A percentile compares a stretch with the other conserved stretches of the same genome.
Evolutionary conservation across 2,329 filamentous ascomycete genomes (phyloP).

Genomic region (Fusarium torreyae): DNA sequence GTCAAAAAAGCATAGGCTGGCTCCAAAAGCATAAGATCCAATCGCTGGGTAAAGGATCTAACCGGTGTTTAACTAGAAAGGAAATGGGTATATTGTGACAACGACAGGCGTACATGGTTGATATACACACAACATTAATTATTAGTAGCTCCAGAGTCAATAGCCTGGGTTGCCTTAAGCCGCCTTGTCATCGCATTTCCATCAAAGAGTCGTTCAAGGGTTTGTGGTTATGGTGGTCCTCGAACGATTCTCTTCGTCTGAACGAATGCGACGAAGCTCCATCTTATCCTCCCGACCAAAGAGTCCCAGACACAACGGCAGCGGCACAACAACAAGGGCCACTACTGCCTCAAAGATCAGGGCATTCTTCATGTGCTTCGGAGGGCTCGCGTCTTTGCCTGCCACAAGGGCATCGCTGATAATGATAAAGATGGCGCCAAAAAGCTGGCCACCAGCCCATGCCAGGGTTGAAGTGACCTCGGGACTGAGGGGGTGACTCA

Average conservation of each 20-base stretch:
- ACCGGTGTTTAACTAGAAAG: conserved; percentile 22
- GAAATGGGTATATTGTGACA: conserved; percentile 47
- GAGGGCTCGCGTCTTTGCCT: conserved; percentile 67
- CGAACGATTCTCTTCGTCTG: conserved; percentile 55
- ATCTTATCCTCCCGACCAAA: conserved; percentile 74
- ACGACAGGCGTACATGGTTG: conserved; percentile 32
- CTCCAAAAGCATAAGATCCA: conserved; percentile 1
- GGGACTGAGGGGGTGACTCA: conserved; percentile 88
- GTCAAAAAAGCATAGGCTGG: conserved; percentile 30
- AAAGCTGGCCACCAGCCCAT: conserved; percentile 88
- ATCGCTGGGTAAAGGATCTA: background rate
- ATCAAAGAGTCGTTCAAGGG: conserved; percentile 20
- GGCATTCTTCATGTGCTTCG: conserved; percentile 79
- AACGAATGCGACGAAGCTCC: conserved; percentile 64
- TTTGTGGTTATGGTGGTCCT: conserved; percentile 40
- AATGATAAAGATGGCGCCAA: conserved; percentile 89
- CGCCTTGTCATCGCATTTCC: background rate
- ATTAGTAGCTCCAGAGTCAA: conserved; percentile 7
- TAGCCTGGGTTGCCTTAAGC: background rate
- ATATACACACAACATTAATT: conserved; percentile 24
- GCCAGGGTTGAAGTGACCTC: conserved; percentile 87
- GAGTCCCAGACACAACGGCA: conserved; percentile 78
- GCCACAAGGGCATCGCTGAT: conserved; percentile 82
- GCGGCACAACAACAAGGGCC: conserved; percentile 73
- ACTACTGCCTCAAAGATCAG: conserved; percentile 86